These are phyloP conservation scores for Spizellomyces punctatus DNA, from an alignment of 192 early-diverging fungal species.

Conservation along the genomic window DNA sequence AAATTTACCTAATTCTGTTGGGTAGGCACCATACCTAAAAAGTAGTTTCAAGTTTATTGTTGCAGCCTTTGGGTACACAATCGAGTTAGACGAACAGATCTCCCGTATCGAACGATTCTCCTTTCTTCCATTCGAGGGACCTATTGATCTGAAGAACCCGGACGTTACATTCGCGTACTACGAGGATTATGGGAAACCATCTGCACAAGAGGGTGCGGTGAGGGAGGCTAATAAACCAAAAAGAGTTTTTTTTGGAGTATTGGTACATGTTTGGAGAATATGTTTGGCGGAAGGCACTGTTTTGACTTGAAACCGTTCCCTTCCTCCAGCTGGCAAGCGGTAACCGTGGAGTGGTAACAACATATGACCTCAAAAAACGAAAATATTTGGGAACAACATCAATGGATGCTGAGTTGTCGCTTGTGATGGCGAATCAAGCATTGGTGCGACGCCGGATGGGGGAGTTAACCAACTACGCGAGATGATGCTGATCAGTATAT, in stretches of 20 bases:
- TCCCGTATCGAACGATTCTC: slow-evolving; percentile 80
- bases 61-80: slow-evolving; percentile 73
- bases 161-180: slow-evolving; percentile 72
- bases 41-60: slow-evolving; percentile 57
- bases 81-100: slow-evolving; percentile 73
- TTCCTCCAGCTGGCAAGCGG: slow-evolving; percentile 57
- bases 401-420: slow-evolving; percentile 97
- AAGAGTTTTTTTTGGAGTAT: slow-evolving; percentile 25
- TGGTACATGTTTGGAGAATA: slow-evolving; percentile 34
- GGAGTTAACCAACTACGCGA: neutral
- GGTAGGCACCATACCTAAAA: slow-evolving; percentile 23
- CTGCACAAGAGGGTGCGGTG: neutral
- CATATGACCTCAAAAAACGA: slow-evolving; percentile 93
- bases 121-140: slow-evolving; percentile 82
- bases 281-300: no score
- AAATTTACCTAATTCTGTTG: neutral
- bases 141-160: slow-evolving; percentile 81
- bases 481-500: slow-evolving; percentile 35
- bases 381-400: slow-evolving; percentile 93
- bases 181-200: slow-evolving; percentile 66
- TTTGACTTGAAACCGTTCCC: no score
- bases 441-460: slow-evolving; percentile 50
- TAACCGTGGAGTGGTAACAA: slow-evolving; percentile 72
- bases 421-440: slow-evolving; percentile 96
- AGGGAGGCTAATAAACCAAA: slow-evolving; percentile 23